A percentile compares a stretch with the other conserved stretches of the same genome.
phyloP scores from a whole-genome alignment of 2,329 filamentous ascomycete genomes.

The Fusarium heterosporum region DNA sequence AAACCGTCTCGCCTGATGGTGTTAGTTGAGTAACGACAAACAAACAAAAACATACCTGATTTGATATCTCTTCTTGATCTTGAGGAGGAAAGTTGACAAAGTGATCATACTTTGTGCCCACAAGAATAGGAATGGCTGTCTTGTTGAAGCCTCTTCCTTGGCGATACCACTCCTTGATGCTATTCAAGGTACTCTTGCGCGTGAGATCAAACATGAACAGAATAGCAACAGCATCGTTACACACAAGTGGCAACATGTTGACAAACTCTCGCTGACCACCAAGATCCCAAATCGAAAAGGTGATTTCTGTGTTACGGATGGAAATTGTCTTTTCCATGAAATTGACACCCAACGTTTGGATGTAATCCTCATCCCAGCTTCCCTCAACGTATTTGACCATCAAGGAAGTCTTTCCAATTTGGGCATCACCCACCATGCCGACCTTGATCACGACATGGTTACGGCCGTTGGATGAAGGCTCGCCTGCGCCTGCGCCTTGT shows the following conservation, averaged over 20 bases:
- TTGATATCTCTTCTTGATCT: conserved; percentile 98
- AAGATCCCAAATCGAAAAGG: conserved; percentile 99
- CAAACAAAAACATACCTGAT: conserved; percentile 73
- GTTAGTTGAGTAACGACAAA: conserved; percentile 18
- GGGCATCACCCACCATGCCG: conserved; percentile 98
- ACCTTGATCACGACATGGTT: conserved; percentile 97
- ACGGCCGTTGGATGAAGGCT: conserved; percentile 60
- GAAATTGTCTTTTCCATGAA: conserved; percentile 99
- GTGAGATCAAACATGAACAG: conserved; percentile 99
- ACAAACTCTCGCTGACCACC: conserved; percentile 98
- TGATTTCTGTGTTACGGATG: conserved; percentile 99
- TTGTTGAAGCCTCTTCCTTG: conserved; percentile 99
- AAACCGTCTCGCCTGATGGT: conserved; percentile 85
- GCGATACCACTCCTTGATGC: conserved; percentile 99
- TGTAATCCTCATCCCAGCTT: conserved; percentile 99
- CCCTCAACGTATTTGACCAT: conserved; percentile 99
- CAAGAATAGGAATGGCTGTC: conserved; percentile 97
- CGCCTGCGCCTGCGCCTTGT: conserved; percentile 54
- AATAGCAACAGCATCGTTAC: conserved; percentile 98
- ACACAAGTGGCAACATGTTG: conserved; percentile 99
- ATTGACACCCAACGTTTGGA: conserved; percentile 97
- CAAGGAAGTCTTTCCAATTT: conserved; percentile 98
- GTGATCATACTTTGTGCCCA: conserved; percentile 98
- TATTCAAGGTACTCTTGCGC: conserved; percentile 97
- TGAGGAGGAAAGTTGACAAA: conserved; percentile 98